Conservation (phyloP, 2,329 filamentous ascomycete genomes). For the Cladosporium colombiae region DNA sequence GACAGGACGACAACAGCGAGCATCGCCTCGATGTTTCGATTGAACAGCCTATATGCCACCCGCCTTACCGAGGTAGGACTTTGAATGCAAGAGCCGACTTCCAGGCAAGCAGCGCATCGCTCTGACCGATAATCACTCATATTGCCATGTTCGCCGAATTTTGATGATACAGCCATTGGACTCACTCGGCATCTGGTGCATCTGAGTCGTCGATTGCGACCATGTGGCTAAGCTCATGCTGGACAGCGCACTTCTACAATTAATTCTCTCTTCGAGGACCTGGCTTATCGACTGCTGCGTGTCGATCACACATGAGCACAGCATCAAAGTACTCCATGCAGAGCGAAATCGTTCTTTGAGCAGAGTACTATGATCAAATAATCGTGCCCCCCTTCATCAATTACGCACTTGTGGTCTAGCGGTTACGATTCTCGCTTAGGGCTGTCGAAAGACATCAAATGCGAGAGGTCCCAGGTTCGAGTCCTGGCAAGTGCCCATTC, state of each 20-base stretch:
- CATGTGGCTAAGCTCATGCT: background rate
- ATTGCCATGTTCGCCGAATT: background rate
- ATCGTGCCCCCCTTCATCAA: background rate
- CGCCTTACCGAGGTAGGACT: background rate
- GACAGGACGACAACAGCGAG: background rate
- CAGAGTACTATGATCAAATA: background rate
- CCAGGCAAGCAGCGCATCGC: background rate
- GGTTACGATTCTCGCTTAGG: conserved; percentile 20
- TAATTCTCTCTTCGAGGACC: background rate
- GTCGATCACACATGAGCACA: background rate
- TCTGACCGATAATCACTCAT: background rate
- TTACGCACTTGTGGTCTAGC: conserved; percentile 2
- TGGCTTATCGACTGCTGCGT: background rate
- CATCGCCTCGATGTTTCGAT: background rate
- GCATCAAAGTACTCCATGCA: background rate
- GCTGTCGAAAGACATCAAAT: background rate
- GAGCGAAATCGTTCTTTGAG: background rate
- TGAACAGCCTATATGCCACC: background rate
- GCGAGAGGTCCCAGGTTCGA: conserved; percentile 19
- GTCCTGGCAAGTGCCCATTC: conserved; percentile 8
- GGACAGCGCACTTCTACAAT: background rate
- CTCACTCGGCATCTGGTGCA: background rate
- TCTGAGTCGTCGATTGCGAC: background rate
- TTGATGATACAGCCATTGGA: background rate
- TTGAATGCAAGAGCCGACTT: background rate